Evolutionary conservation across 1,139 yeast species (phyloP), one percentile per base, ranked within the genome.

Genomic region (Scheffersomyces lignicola): DNA sequence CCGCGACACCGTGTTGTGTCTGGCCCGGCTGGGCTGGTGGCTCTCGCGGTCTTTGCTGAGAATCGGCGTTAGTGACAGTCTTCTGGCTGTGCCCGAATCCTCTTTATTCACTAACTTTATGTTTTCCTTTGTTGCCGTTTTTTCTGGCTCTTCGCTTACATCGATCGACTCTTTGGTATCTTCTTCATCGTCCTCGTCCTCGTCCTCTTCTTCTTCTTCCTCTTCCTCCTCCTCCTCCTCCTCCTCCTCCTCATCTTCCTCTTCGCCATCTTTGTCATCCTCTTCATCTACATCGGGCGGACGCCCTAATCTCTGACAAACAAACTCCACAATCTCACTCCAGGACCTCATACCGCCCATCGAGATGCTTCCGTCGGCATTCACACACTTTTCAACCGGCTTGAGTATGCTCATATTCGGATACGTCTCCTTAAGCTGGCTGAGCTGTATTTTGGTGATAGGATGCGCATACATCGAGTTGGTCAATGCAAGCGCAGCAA

Each of bases 261-360:
- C 41, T 1, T 43, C 45, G 3, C 41, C 51, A 6, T 43, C 45
- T 3, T 42, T 46, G 1, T 48, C 57, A 4, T 50, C 54, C 2
- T 51, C 60, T 4, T 51, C 60, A 13, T 51, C 56, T 2, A 42
- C 49, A 10, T 41, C 46, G 12, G 38, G 42, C 1, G 61, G 61
- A 20, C 47, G 47, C 6, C 64, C 64, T 8, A 58, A 43, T 34
- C 53, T 55, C 34, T 57, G 47, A 40, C 48, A 42, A 15, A 58
- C 60, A 36, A 53, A 49, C 33, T 55, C 60, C 11, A 58, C 64
- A 31, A 58, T 61, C 32, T 58, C 64, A 29, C 53, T 34, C 62
- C 64, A 58, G 4, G 58, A 48, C 25, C 62, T 42, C 63, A 58
- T 58, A 10, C 64, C 64, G 6, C 64, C 64, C 64, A 58, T 58